Evolutionary conservation across 2,329 filamentous ascomycete species (phyloP), one percentile per base, ranked within the genome.

Genomic region (Cladosporium sphaerospermum): DNA sequence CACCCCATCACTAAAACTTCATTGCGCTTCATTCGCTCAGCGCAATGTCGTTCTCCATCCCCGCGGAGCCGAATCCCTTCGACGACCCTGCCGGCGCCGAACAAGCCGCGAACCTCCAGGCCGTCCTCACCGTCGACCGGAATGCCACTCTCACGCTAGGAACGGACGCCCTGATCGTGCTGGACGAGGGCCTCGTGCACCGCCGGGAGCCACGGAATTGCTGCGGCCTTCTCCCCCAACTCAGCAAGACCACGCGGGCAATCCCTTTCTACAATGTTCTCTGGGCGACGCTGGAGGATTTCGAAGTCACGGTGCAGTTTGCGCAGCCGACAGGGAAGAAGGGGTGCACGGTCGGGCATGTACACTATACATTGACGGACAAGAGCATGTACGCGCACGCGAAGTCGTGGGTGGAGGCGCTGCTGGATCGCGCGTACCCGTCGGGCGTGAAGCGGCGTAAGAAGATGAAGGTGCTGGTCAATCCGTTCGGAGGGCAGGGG

Each of bases 401-500:
- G 8, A 74, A 78, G 45, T 61, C 67, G 53, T 96, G 89, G 83
- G 73, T 84, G 36, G 74, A 78, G 28, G 75, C 73, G 49, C 76
- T 96, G 33, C 67, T 95, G 16, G 73, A 82, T 34, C 78, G 78
- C 44, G 83, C 91, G 19, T 96, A 96, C 64, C 85, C 75, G 52
- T 73, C 75, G 7, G 79, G 86, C 1, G 59, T 58, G 44, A 82
- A 86, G 63, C 79, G 78, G 50, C 79, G 77, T 54, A 93, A 90
- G 69, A 83, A 89, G 44, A 84, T 93, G 57, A 95, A 93, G 68
- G 84, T 97, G 10, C 75, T 97, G 41, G 79, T 99, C 57, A 99
- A 99, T 69, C 93, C 93, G 0, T 86, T 91, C 62, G 89, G 90
- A 11, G 93, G 93, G 0, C 87, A 89, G 40, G 92, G 92, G 13